phyloP scores from a whole-genome alignment of 2,329 filamentous ascomycete species.

The Ophiostoma piceae region DNA sequence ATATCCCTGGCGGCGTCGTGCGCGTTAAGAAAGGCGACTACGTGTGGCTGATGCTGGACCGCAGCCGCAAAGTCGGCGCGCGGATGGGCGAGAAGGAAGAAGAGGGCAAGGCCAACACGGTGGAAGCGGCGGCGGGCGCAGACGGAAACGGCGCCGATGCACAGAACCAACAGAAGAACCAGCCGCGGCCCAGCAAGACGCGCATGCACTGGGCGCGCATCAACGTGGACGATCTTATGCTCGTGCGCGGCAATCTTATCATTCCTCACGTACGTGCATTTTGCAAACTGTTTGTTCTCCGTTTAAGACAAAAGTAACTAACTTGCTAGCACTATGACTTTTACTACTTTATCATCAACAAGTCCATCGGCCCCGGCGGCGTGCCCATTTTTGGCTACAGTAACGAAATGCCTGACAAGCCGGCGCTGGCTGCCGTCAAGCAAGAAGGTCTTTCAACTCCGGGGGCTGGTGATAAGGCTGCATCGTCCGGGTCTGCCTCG shows the following conservation, averaged over 20 bases:
- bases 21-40: slow-evolving; percentile 89
- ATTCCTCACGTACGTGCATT: slow-evolving; percentile 68
- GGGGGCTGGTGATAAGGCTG: slow-evolving; percentile 22
- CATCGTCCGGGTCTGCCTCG: slow-evolving; percentile 40
- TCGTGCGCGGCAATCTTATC: slow-evolving; percentile 85
- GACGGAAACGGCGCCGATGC: background rate
- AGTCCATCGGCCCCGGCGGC: slow-evolving; percentile 66
- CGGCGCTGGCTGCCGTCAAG: slow-evolving; percentile 12
- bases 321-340: slow-evolving; percentile 81
- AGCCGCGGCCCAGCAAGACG: slow-evolving; percentile 50
- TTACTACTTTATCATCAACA: slow-evolving; percentile 94
- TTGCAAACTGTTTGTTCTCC: background rate
- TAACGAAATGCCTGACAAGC: slow-evolving; percentile 41
- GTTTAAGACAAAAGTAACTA: slow-evolving; percentile 4
- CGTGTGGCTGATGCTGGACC: slow-evolving; percentile 88
- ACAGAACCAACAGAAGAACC: slow-evolving; percentile 6
- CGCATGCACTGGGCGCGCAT: slow-evolving; percentile 85
- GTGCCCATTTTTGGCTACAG: slow-evolving; percentile 71
- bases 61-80: slow-evolving; percentile 83
- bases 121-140: background rate
- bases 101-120: background rate
- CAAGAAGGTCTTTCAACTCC: slow-evolving; percentile 6
- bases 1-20: slow-evolving; percentile 76
- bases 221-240: slow-evolving; percentile 90
- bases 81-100: slow-evolving; percentile 59